Evolutionary conservation across 2,329 filamentous ascomycete genomes (phyloP).

Genomic region (Dendryphion nanum): DNA sequence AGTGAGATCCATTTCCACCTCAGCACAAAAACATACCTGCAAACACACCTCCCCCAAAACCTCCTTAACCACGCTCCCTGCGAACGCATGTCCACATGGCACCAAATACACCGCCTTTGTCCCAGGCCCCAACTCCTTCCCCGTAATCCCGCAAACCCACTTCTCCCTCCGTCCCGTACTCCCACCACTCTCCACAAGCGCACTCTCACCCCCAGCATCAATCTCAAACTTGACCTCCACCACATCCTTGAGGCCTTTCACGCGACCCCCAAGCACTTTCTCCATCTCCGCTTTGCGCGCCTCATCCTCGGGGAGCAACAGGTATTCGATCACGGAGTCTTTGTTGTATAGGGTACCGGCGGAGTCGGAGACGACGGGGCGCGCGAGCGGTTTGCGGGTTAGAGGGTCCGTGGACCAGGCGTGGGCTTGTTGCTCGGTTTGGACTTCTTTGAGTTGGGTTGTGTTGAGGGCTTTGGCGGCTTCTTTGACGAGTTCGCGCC

Average conservation of each 20-base stretch:
- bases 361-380: constrained; percentile 80
- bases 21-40: constrained; percentile 43
- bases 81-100: constrained; percentile 93
- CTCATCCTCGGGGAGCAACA: constrained; percentile 57
- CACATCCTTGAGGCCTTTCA: constrained; percentile 81
- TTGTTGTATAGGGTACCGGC: constrained; percentile 91
- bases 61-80: constrained; percentile 80
- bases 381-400: constrained; percentile 71
- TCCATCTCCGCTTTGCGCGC: constrained; percentile 61
- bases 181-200: constrained; percentile 41
- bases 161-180: constrained; percentile 48
- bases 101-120: constrained; percentile 85
- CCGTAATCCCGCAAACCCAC: constrained; percentile 83
- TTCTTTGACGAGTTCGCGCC: constrained; percentile 93
- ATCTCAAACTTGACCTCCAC: constrained; percentile 78
- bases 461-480: constrained; percentile 79
- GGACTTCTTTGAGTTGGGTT: constrained; percentile 84
- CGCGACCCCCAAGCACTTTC: constrained; percentile 58
- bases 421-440: constrained; percentile 80
- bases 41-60: constrained; percentile 65
- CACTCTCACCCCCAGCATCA: constrained; percentile 38
- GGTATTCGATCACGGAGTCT: constrained; percentile 74
- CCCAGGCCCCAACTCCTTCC: constrained; percentile 77
- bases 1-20: background rate
- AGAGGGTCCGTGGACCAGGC: constrained; percentile 85